These are phyloP conservation scores for Setaria italica DNA, from an alignment of 202 grass and related monocot genomes.

Conservation along the genomic window DNA sequence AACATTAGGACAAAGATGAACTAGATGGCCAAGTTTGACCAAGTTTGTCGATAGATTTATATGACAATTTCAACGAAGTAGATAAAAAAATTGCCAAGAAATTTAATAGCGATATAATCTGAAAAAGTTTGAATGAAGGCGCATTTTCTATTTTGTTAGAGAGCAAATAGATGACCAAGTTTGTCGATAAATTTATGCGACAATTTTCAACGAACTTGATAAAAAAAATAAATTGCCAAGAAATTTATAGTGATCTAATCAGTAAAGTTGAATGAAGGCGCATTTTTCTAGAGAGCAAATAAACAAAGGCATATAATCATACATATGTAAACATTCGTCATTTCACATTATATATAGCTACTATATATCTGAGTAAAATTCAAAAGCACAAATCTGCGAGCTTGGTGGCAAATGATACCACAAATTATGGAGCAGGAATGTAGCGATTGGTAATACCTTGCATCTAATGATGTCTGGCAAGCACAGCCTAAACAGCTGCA, in stretches of 20 bases:
- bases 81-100: neutral
- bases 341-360: neutral
- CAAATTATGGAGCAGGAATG: neutral
- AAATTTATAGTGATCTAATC: no score
- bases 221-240: no score
- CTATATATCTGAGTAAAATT: neutral
- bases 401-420: neutral
- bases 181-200: no score
- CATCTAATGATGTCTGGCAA: slow-evolving; percentile 71
- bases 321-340: neutral
- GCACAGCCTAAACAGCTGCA: slow-evolving; percentile 92
- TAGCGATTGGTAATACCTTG: slow-evolving; percentile 51
- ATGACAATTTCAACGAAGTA: neutral
- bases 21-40: neutral
- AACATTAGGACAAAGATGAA: slow-evolving; percentile 13
- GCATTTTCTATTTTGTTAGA: no score
- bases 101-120: no score
- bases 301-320: no score
- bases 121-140: neutral
- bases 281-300: no score
- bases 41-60: neutral
- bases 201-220: no score
- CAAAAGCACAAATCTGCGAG: neutral
- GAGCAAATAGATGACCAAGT: no score
- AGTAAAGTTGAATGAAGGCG: no score